Evolutionary conservation across 2,329 filamentous ascomycete species (phyloP), one percentile per base, ranked within the genome.

Genomic region (Aspergillus texensis): DNA sequence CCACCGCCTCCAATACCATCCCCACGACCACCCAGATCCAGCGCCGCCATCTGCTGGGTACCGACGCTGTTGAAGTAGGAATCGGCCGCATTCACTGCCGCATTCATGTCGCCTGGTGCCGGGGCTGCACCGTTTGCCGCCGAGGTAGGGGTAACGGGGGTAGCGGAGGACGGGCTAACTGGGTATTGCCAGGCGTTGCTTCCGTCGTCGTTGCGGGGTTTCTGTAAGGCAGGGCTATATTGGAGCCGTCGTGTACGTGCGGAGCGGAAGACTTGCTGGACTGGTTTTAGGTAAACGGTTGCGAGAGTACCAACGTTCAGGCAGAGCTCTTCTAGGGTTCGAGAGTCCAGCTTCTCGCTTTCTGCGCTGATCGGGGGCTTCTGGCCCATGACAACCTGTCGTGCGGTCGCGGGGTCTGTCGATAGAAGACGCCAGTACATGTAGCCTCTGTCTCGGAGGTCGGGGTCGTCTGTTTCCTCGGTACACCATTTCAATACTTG

Each of bases 401-500:
- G 95, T 2, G 95, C 95, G 0, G 91, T 88, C 57, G 90, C 89
- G 70, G 96, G 94, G 76, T 97, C 94, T 0, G 93, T 96, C 1
- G 93, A 97, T 1, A 99, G 85, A 16, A 99, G 85, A 5, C 95
- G 92, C 95, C 95, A 99, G 83, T 99, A 99, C 94, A 99, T 98
- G 82, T 97, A 99, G 0, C 95, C 95, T 71, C 95, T 86, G 77
- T 99, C 95, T 67, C 95, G 89, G 32, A 99, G 87, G 78, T 99
- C 95, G 0, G 95, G 95, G 78, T 99, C 97, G 75, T 99, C 95
- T n/a, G 94, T 98, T 77, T 98, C 95, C 77, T 98, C 95, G 0
- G 95, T 99, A 5, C 95, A 96, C 94, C 95, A 98, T 79, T 98
- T 98, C 57, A 99, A 83, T 2, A 98, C 94, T 73, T 93, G 93